phyloP scores from a whole-genome alignment of 345 rosid genomes.

The Eutrema heterophyllum region DNA sequence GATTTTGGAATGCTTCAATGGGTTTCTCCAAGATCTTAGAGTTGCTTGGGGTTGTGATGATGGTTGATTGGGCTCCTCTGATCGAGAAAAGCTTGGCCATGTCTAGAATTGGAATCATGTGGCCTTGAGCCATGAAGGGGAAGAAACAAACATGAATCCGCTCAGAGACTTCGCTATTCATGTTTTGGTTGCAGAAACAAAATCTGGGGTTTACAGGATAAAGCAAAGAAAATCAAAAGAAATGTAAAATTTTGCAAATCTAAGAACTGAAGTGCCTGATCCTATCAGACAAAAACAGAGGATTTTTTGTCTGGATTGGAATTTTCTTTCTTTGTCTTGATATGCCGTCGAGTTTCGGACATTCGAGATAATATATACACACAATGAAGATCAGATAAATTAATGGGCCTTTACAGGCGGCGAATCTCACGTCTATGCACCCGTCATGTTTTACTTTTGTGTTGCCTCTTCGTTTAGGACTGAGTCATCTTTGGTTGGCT shows the following conservation, averaged over 20 bases:
- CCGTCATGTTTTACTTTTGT: slow-evolving; percentile 8
- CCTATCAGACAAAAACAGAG: slow-evolving; percentile 1
- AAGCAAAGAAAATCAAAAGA: background rate
- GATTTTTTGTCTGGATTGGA: background rate
- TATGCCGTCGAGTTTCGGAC: background rate
- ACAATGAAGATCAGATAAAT: background rate
- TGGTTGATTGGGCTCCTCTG: slow-evolving; percentile 36
- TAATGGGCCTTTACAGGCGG: background rate
- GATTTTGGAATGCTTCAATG: slow-evolving; percentile 19
- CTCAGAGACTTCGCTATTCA: slow-evolving; percentile 26
- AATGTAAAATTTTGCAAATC: background rate
- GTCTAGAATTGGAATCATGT: slow-evolving; percentile 46
- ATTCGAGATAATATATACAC: background rate
- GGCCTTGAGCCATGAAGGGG: slow-evolving; percentile 58
- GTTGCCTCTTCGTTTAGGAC: background rate
- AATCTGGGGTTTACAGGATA: background rate
- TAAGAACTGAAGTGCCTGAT: background rate
- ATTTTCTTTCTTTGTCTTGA: background rate
- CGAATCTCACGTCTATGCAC: slow-evolving; percentile 20
- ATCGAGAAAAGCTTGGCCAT: slow-evolving; percentile 51
- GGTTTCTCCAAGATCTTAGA: slow-evolving; percentile 30
- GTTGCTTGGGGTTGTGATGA: slow-evolving; percentile 45
- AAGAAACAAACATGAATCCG: slow-evolving; percentile 38
- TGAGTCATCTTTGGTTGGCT: slow-evolving; percentile 13
- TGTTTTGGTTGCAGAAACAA: background rate